phyloP scores from a whole-genome alignment of 2,329 filamentous ascomycete species.

The Xylaria sp. region DNA sequence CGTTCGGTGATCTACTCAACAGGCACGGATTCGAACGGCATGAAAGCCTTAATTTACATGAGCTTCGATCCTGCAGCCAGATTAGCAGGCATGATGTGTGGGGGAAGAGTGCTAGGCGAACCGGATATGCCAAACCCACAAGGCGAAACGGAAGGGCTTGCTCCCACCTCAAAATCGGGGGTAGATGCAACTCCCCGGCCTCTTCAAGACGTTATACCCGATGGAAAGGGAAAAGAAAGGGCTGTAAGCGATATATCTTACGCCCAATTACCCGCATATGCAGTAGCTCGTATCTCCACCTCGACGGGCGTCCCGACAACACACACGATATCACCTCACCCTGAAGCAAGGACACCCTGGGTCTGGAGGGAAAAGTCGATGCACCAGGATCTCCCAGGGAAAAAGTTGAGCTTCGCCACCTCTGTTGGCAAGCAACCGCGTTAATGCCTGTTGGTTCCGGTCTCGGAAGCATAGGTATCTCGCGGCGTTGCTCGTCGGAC shows the following conservation, averaged over 20 bases:
- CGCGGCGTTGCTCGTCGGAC: too few relatives aligned
- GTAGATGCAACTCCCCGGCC: too few relatives aligned
- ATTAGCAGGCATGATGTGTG: constrained; percentile 28
- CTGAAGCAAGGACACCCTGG: constrained; percentile 12
- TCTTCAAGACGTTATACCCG: not conserved
- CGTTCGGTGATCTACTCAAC: constrained; percentile 35
- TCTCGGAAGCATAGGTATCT: too few relatives aligned
- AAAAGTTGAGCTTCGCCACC: constrained; percentile 17
- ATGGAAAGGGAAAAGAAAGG: constrained; percentile 3
- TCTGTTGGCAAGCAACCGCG: constrained; percentile 5
- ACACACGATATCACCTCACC: constrained; percentile 7
- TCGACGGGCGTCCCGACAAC: not conserved
- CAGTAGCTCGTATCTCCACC: constrained; percentile 1
- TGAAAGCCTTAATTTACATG: constrained; percentile 32
- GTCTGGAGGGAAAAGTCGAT: constrained; percentile 22
- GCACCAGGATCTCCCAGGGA: constrained; percentile 19
- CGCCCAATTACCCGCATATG: constrained; percentile 10
- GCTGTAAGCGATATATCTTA: not conserved
- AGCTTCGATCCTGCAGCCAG: constrained; percentile 35
- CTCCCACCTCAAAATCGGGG: too few relatives aligned
- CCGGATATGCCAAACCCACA: constrained; percentile 5
- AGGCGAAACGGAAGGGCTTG: too few relatives aligned
- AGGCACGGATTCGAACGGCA: constrained; percentile 17
- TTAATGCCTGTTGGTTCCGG: constrained; percentile 2
- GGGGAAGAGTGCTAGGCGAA: constrained; percentile 25